phyloP scores from a whole-genome alignment of 2,329 filamentous ascomycete species.

The Aspergillus sojae region DNA sequence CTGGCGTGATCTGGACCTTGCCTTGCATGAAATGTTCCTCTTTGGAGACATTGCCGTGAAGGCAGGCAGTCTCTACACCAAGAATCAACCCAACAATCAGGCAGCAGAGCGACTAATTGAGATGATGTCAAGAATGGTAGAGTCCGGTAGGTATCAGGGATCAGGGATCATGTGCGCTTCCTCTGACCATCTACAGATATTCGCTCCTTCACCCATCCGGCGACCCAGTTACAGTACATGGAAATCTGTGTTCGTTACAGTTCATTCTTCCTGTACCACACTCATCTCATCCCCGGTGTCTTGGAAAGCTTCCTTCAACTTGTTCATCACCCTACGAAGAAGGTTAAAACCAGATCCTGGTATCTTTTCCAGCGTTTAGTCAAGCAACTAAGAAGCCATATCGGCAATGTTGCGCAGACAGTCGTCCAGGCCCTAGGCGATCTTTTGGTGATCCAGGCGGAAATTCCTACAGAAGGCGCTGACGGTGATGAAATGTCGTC shows the following conservation, averaged over 20 bases:
- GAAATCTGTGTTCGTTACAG: constrained; percentile 96
- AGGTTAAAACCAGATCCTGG: constrained; percentile 90
- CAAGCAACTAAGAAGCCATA: constrained; percentile 79
- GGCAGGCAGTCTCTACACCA: constrained; percentile 81
- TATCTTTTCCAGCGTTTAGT: constrained; percentile 94
- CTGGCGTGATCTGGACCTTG: constrained; percentile 93
- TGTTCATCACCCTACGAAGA: constrained; percentile 83
- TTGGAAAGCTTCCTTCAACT: constrained; percentile 89
- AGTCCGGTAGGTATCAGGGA: constrained; percentile 68
- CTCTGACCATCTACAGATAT: constrained; percentile 61
- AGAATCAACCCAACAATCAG: constrained; percentile 76
- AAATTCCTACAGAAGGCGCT: constrained; percentile 74
- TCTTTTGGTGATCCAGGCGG: constrained; percentile 85
- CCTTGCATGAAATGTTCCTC: constrained; percentile 90
- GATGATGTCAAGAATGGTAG: constrained; percentile 96
- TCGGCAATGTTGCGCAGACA: constrained; percentile 87
- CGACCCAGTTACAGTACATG: constrained; percentile 95
- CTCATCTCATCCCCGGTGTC: constrained; percentile 78
- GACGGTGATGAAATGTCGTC: constrained; percentile 93
- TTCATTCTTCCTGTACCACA: constrained; percentile 85
- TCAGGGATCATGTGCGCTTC: neutral
- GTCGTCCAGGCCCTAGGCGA: constrained; percentile 90
- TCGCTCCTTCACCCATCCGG: constrained; percentile 82
- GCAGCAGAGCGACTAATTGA: constrained; percentile 80
- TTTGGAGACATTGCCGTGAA: constrained; percentile 94